Evolutionary conservation across 1,284 basidiomycete genomes (phyloP).

Genomic region (Apiotrichum porosum): DNA sequence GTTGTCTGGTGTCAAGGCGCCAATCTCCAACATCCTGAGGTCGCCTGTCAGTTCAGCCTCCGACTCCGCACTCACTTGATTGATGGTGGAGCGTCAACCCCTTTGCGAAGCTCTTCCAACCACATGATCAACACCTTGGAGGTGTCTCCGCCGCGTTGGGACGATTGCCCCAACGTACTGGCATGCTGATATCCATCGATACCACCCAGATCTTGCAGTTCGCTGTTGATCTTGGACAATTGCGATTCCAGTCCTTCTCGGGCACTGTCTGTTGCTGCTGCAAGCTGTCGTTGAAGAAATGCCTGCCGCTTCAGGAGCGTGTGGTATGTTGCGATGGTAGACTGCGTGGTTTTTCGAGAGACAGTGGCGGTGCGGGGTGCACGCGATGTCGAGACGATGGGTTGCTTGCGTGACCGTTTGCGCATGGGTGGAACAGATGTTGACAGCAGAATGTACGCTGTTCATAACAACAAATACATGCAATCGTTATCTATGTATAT

Average conservation of each 20-base stretch:
- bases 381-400: constrained; percentile 3
- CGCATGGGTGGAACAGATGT: no score
- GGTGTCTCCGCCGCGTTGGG: constrained; percentile 75
- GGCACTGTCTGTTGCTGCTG: neutral
- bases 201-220: constrained; percentile 67
- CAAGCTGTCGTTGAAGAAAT: constrained; percentile 20
- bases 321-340: constrained; percentile 43
- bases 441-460: no score
- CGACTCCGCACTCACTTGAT: neutral
- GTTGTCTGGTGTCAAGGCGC: constrained; percentile 76
- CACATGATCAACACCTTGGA: constrained; percentile 70
- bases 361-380: constrained; percentile 4
- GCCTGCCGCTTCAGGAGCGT: constrained; percentile 41
- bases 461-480: no score
- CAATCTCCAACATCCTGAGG: constrained; percentile 76
- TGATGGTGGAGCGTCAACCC: constrained; percentile 10
- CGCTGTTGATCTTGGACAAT: constrained; percentile 55
- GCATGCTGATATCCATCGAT: constrained; percentile 72
- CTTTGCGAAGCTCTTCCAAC: constrained; percentile 56
- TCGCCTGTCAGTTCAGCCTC: neutral
- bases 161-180: constrained; percentile 70
- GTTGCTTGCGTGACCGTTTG: constrained; percentile 11
- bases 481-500: no score
- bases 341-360: constrained; percentile 36
- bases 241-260: constrained; percentile 7